phyloP scores from a whole-genome alignment of 2,329 filamentous ascomycete species.

The Ophiostoma montium region DNA sequence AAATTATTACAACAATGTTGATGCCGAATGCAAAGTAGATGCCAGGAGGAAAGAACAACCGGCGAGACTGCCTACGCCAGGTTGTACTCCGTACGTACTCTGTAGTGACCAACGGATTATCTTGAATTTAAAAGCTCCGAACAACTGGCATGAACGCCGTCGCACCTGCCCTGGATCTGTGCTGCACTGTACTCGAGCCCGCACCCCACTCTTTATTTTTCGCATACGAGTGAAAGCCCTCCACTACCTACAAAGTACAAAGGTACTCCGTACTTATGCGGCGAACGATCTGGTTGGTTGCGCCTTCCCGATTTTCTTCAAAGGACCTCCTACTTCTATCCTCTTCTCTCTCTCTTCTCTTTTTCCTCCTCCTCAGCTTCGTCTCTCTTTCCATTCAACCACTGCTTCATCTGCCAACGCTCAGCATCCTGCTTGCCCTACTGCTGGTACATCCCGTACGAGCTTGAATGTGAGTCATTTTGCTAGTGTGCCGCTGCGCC shows the following conservation, averaged over 20 bases:
- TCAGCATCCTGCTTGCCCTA: too few species aligned
- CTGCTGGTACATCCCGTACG: too few species aligned
- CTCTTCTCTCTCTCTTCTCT: background rate
- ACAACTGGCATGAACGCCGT: background rate
- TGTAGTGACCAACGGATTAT: too few species aligned
- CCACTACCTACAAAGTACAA: too few species aligned
- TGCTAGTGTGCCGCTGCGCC: background rate
- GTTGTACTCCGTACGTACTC: too few species aligned
- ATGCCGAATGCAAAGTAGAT: too few species aligned
- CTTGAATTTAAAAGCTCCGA: background rate
- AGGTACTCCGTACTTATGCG: too few species aligned
- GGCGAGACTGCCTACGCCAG: too few species aligned
- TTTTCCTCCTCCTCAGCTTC: background rate
- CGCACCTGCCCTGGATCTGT: background rate
- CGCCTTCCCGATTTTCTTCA: constrained; percentile 5
- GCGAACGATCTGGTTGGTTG: background rate
- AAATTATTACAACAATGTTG: too few species aligned
- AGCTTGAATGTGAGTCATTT: too few species aligned
- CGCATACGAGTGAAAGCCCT: background rate
- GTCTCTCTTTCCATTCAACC: background rate
- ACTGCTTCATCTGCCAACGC: too few species aligned
- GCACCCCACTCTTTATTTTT: constrained; percentile 1
- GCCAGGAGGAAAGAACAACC: too few species aligned
- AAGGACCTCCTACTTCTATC: background rate
- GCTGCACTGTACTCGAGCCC: background rate